Base-by-base conservation (phyloP, 371 early-diverging fungal genomes). In the Syncephalis plumigaleata region DNA sequence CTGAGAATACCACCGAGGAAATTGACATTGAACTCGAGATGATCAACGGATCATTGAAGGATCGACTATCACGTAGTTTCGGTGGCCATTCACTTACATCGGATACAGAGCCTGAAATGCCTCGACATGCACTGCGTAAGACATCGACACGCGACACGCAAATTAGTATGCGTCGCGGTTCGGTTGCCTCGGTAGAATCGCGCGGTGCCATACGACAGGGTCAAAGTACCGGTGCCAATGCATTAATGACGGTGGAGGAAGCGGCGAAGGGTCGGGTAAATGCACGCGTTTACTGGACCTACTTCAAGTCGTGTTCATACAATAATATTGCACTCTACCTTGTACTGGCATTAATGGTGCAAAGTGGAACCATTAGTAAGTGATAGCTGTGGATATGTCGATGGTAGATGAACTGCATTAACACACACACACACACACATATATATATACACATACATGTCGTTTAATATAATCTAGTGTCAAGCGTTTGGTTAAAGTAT, bases 221-320 rank as follows among this genome's bases (percentile, higher is more conserved):
- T 9, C 7, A 56, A 54, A 36, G 56, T 52, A 31, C 26, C 47
- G 20, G 49, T 42, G 21, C 20, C 36, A 67, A 68, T 15, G 59
- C 64, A 22, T 60, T 84, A 22, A 83, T 84, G 49, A 66, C 74
- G 0, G 66, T 74, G 22, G 91, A 91, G 65, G 79, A 81, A 51
- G 64, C 72, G 46, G 82, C 79, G 21, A 75, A 79, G 55, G 92
- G 93, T 21, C 72, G 76, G 37, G 91, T 93, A n/a, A 55, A 63
- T 27, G 63, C 58, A 50, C 57, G 55, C 9, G 83, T 88, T 7
- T 91, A 91, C 58, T 56, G 55, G 31, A 61, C 74, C 17, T 96
- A 91, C 58, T 68, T 78, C 16, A 74, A 79, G 36, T 69, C 88
- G 0, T 90, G 91, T 53, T 73, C 81, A 1, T 22, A 62, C 27